phyloP scores from a whole-genome alignment of 202 grass and related monocot genomes.

The Schoenoplectus tabernaemontani region DNA sequence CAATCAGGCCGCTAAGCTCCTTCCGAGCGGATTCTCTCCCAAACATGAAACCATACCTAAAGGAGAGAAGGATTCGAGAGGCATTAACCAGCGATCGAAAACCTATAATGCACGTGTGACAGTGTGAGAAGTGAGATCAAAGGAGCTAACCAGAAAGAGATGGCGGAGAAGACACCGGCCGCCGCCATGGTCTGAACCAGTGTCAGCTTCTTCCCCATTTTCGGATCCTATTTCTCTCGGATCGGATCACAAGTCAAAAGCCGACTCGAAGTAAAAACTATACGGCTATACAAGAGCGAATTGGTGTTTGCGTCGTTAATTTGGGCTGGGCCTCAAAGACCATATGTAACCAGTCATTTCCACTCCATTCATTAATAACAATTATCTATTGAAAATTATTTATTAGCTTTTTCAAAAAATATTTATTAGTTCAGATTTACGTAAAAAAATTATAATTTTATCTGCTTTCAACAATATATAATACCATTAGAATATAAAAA shows the following conservation, averaged over 20 bases:
- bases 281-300: neutral
- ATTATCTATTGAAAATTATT: no score
- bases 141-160: constrained; percentile 68
- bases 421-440: no score
- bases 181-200: constrained; percentile 57
- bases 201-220: constrained; percentile 70
- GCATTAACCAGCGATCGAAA: neutral
- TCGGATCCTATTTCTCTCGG: constrained; percentile 3
- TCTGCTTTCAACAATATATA: no score
- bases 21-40: constrained; percentile 86
- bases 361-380: no score
- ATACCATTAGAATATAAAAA: neutral
- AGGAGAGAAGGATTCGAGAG: neutral
- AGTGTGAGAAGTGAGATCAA: neutral
- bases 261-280: no score
- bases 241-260: neutral
- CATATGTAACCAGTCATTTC: neutral
- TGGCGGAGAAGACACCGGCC: constrained; percentile 82
- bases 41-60: constrained; percentile 97
- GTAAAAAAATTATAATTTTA: no score
- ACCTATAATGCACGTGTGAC: neutral
- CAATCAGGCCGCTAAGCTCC: constrained; percentile 70
- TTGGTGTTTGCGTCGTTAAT: neutral
- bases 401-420: no score
- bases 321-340: neutral